A percentile compares a stretch with the other conserved stretches of the same genome.
Conservation (phyloP, 805 yeast species). For the Ogataea dorogensis region DNA sequence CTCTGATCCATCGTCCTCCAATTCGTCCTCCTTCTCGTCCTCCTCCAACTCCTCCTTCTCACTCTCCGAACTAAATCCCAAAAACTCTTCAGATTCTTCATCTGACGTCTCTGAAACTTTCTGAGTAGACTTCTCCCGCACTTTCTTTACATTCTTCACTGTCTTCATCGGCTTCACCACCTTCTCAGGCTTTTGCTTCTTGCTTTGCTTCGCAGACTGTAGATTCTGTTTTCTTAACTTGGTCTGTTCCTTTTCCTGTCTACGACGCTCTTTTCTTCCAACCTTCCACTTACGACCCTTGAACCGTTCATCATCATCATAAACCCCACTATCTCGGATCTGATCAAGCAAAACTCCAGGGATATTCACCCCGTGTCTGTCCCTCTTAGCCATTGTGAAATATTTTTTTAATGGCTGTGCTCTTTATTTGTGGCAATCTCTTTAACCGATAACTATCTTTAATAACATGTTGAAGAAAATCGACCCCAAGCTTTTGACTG, state of each 20-base stretch:
- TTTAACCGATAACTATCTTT: slow-evolving; percentile 5
- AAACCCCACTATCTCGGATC: slow-evolving; percentile 36
- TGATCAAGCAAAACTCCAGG: slow-evolving; percentile 44
- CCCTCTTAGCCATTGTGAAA: slow-evolving; percentile 17
- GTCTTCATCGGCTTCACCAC: not conserved
- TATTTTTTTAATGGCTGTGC: slow-evolving; percentile 10
- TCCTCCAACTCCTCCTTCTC: slow-evolving; percentile 13
- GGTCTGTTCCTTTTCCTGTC: slow-evolving; percentile 35
- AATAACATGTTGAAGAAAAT: slow-evolving; percentile 26
- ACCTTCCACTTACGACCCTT: slow-evolving; percentile 26
- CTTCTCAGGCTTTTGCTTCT: slow-evolving; percentile 2
- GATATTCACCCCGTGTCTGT: slow-evolving; percentile 37
- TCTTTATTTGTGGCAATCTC: slow-evolving; percentile 8
- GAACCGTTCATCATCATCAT: slow-evolving; percentile 35
- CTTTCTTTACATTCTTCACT: slow-evolving; percentile 1
- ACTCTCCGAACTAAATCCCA: no score
- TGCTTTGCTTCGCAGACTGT: no score
- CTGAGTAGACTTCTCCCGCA: slow-evolving; percentile 2
- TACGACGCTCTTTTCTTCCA: slow-evolving; percentile 39
- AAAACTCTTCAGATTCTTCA: no score
- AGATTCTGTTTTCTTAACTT: no score
- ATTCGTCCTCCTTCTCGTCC: slow-evolving; percentile 25
- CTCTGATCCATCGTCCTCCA: slow-evolving; percentile 10
- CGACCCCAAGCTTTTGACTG: slow-evolving; percentile 31
- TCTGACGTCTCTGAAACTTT: no score